Evolutionary conservation across 345 rosid species (phyloP).

Genomic region (Citrus sp.): DNA sequence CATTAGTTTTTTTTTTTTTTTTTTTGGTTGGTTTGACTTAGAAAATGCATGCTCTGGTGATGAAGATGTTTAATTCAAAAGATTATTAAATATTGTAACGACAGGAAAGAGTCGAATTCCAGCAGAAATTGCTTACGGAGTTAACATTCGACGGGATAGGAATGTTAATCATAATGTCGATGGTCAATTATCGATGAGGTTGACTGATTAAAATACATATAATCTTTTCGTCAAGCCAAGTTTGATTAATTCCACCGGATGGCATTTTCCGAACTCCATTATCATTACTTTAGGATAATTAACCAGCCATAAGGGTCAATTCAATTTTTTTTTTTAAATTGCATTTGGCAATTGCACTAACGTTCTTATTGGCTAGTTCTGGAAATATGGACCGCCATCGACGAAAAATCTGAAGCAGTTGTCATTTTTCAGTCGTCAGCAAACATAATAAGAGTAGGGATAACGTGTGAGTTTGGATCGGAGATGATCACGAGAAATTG

Average conservation of each 20-base stretch:
- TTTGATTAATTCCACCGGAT: background rate
- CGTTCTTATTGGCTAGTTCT: background rate
- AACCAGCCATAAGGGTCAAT: background rate
- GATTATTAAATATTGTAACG: background rate
- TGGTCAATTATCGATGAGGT: too few species aligned
- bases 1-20: too few species aligned
- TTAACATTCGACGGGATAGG: background rate
- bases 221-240: too few species aligned
- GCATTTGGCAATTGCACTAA: background rate
- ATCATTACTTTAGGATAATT: background rate
- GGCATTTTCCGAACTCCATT: background rate
- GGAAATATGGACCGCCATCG: too few species aligned
- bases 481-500: too few species aligned
- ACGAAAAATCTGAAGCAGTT: too few species aligned
- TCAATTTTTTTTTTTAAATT: background rate
- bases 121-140: background rate
- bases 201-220: too few species aligned
- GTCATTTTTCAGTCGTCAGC: too few species aligned
- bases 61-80: background rate
- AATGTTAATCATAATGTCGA: too few species aligned
- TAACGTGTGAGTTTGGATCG: too few species aligned
- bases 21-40: too few species aligned
- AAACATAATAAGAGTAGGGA: too few species aligned
- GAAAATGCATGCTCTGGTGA: background rate
- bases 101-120: background rate